These are phyloP conservation scores for Rhynchospora pubera DNA, from an alignment of 176 grass and related monocot species.

Conservation along the genomic window DNA sequence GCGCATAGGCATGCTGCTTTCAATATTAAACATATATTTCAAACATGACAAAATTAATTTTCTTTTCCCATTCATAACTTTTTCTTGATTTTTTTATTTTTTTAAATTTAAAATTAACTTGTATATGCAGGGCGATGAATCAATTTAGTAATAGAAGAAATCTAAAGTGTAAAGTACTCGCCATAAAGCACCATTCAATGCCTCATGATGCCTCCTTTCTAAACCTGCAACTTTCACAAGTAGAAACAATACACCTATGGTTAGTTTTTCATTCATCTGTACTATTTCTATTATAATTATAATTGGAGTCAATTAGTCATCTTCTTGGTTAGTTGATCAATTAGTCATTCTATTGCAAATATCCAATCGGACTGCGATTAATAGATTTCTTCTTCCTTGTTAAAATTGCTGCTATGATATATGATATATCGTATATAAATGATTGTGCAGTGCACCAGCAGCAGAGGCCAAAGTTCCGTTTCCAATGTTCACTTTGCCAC, in stretches of 20 bases:
- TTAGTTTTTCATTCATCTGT: slow-evolving; percentile 12
- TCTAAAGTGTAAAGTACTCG: slow-evolving; percentile 72
- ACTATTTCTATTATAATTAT: too few species aligned
- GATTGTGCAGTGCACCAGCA: slow-evolving; percentile 35
- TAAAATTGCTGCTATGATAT: too few species aligned
- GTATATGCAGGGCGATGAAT: slow-evolving; percentile 34
- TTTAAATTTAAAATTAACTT: not conserved
- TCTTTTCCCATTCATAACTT: too few species aligned
- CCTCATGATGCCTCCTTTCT: slow-evolving; percentile 32
- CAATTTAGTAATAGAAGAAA: slow-evolving; percentile 25
- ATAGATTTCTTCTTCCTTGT: too few species aligned
- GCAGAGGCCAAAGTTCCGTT: slow-evolving; percentile 58
- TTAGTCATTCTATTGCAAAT: too few species aligned
- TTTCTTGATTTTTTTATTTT: not conserved
- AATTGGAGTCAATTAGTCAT: too few species aligned
- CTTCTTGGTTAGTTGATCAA: not conserved
- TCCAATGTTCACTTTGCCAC: slow-evolving; percentile 52
- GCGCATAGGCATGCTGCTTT: not conserved
- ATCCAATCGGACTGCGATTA: too few species aligned
- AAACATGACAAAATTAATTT: too few species aligned
- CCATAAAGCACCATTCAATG: slow-evolving; percentile 45
- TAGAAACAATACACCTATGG: slow-evolving; percentile 63
- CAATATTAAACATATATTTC: too few species aligned
- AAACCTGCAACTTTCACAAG: slow-evolving; percentile 69
- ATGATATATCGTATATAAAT: too few species aligned